These are phyloP conservation scores for Pseudoturritis turrita DNA, from an alignment of 345 rosid species.

Conservation along the genomic window DNA sequence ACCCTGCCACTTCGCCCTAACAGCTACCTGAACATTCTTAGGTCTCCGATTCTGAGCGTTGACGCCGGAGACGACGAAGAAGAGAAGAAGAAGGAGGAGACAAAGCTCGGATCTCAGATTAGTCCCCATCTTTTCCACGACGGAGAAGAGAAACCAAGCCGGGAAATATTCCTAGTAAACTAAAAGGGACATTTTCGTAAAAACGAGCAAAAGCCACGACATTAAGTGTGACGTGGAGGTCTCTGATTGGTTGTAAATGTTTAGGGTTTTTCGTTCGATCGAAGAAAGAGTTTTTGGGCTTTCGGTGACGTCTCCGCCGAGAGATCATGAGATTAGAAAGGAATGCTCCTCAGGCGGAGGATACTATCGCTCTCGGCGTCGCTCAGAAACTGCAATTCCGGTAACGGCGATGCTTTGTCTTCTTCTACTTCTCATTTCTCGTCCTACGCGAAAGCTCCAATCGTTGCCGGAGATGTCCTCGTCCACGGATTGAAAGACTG, in stretches of 20 bases:
- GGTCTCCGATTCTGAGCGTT: conserved; percentile 59
- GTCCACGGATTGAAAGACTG: conserved; percentile 51
- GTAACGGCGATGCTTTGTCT: background rate
- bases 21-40: conserved; percentile 83
- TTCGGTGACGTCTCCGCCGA: conserved; percentile 24
- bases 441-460: background rate
- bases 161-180: conserved; percentile 6
- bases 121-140: conserved; percentile 39
- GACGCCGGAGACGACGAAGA: conserved; percentile 37
- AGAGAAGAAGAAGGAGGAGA: conserved; percentile 37
- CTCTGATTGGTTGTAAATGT: background rate
- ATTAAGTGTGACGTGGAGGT: conserved; percentile 3
- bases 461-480: conserved; percentile 33
- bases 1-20: conserved; percentile 91
- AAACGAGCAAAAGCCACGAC: conserved; percentile 16
- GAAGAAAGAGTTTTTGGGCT: background rate
- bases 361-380: conserved; percentile 30
- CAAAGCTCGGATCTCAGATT: conserved; percentile 54
- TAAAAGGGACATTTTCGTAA: conserved; percentile 8
- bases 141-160: conserved; percentile 24
- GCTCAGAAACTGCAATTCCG: conserved; percentile 5
- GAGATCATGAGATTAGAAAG: conserved; percentile 23
- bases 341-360: conserved; percentile 37
- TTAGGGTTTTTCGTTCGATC: conserved; percentile 18
- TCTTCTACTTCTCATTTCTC: background rate